phyloP scores from a whole-genome alignment of 805 yeast species.

The Starmerella sp. region DNA sequence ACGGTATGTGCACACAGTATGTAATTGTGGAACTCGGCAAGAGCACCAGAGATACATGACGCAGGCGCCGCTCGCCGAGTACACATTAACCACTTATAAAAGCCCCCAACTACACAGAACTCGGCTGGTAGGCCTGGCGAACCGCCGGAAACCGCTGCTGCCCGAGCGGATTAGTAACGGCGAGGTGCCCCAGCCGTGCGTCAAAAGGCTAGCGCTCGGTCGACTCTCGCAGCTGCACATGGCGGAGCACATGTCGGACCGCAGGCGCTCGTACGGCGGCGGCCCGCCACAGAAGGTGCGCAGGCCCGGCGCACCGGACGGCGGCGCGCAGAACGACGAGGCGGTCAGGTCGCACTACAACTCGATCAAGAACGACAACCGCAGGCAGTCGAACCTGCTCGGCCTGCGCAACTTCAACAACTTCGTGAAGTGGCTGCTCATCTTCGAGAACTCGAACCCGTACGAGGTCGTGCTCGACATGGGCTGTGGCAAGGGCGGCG shows the following conservation, averaged over 20 bases:
- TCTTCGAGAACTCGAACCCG: constrained; percentile 52
- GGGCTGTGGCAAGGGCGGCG: constrained; percentile 99
- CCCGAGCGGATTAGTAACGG: too few relatives aligned
- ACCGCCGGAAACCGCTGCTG: too few relatives aligned
- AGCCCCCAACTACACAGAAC: too few relatives aligned
- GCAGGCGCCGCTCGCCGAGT: too few relatives aligned
- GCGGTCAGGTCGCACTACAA: constrained; percentile 79
- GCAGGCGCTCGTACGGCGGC: neutral
- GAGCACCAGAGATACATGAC: too few relatives aligned
- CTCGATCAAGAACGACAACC: constrained; percentile 60
- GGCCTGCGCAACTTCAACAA: constrained; percentile 83
- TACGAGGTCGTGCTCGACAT: constrained; percentile 61
- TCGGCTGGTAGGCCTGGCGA: too few relatives aligned
- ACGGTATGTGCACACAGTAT: too few relatives aligned
- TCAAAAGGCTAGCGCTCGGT: too few relatives aligned
- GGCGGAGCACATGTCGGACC: neutral
- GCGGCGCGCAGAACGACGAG: constrained; percentile 17
- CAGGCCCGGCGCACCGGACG: neutral
- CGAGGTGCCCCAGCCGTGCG: too few relatives aligned
- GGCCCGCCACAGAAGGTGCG: neutral
- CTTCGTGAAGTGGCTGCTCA: constrained; percentile 75
- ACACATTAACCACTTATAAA: too few relatives aligned
- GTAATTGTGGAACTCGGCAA: too few relatives aligned
- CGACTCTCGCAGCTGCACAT: neutral
- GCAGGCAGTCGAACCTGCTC: constrained; percentile 73